phyloP scores from a whole-genome alignment of 352 stramenopile genomes.

The Phytopythium litorale region DNA sequence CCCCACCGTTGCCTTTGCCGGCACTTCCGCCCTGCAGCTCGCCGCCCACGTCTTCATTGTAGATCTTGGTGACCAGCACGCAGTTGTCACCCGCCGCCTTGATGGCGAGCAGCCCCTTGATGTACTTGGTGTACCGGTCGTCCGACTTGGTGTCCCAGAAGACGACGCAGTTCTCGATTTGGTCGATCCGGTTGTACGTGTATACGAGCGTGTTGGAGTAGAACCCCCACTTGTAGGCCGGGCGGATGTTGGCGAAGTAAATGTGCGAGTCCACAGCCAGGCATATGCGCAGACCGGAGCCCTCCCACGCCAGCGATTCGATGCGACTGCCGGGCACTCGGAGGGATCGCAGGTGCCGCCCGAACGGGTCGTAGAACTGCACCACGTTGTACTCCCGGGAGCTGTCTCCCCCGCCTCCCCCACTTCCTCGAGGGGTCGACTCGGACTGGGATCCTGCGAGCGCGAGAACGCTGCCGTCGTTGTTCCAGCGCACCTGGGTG shows the following conservation, averaged over 20 bases:
- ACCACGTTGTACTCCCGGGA: slow-evolving; percentile 79
- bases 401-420: slow-evolving; percentile 10
- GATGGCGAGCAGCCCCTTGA: slow-evolving; percentile 73
- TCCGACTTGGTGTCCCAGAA: slow-evolving; percentile 92
- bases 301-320: slow-evolving; percentile 90
- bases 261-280: slow-evolving; percentile 94
- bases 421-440: slow-evolving; percentile 16
- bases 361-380: slow-evolving; percentile 92
- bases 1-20: slow-evolving; percentile 10
- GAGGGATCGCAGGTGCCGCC: slow-evolving; percentile 80
- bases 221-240: slow-evolving; percentile 90
- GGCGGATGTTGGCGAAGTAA: slow-evolving; percentile 95
- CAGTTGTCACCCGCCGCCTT: slow-evolving; percentile 86
- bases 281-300: slow-evolving; percentile 87
- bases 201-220: slow-evolving; percentile 90
- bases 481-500: slow-evolving; percentile 87
- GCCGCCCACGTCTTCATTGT: slow-evolving; percentile 60
- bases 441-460: slow-evolving; percentile 70
- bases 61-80: slow-evolving; percentile 81
- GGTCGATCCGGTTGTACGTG: slow-evolving; percentile 87
- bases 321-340: slow-evolving; percentile 87
- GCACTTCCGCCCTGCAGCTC: slow-evolving; percentile 19
- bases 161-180: slow-evolving; percentile 85
- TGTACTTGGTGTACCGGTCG: slow-evolving; percentile 84
- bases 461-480: slow-evolving; percentile 88